Evolutionary conservation across 225 moss, liverwort and hornwort species (phyloP), one percentile per base, ranked within the genome.

Genomic region (Physcomitrium patens): DNA sequence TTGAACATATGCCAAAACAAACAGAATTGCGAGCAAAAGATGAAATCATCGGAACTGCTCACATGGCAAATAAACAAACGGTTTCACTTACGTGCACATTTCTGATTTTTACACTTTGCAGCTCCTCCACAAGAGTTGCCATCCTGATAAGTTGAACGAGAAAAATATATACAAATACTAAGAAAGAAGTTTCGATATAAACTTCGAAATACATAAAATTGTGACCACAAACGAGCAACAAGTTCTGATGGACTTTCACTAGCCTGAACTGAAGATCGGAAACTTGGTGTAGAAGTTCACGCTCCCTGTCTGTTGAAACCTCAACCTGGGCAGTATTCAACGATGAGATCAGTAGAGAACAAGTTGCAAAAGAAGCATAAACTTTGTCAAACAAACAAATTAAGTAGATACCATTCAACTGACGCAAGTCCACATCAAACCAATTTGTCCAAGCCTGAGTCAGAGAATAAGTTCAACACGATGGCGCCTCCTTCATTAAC

Each of bases 191-290:
- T 71, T 53, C 31, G 52, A 46, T 37, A 62, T 71, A 65, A 65
- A 53, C 41, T 63, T 47, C 17, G 16, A 65, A 60, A 67, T 15
- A 56, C 57, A 69, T 60, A 45, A 27, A 72, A 26, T 45, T 46
- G 37, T 57, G 57, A 1, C 16, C 53, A 68, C 24, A 11, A 58
- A 71, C 58, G 43, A 51, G 67, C 20, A 68, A 45, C 2, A 54
- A 59, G 59, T 57, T 27, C 47, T 66, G n/a, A 66, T 73, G 58
- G 69, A 55, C 12, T 42, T 18, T 47, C 52, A 22, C 43, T 71
- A 58, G 85, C 87, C 88, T 85, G 80, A 78, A 80, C 70, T 88
- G 88, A 46, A 88, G 80, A 47, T 88, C 88, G 31, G 88, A 83
- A 11, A 88, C 82, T 85, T 88, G 88, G 48, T 85, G 81, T 31